Percentiles rank a stretch among this genome's conserved stretches.
Evolutionary conservation across 2,329 filamentous ascomycete genomes (phyloP).

Genomic region (Stagonosporopsis tanaceti): DNA sequence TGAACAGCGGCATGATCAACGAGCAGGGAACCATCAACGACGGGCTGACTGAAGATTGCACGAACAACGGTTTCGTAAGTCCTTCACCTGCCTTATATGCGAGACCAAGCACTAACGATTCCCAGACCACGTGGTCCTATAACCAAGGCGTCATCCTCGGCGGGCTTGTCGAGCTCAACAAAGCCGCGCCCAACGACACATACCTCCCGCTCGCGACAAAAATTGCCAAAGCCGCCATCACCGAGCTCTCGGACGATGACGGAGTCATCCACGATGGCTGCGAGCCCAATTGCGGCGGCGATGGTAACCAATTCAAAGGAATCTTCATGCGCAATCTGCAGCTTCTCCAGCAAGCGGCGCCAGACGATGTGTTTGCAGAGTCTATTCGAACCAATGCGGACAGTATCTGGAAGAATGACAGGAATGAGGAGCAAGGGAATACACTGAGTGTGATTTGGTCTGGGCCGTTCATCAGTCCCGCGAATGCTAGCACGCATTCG

Average conservation of each 20-base stretch:
- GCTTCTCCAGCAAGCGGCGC: slow-evolving; percentile 62
- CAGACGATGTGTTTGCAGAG: slow-evolving; percentile 58
- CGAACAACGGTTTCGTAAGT: slow-evolving; percentile 57
- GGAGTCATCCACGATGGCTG: slow-evolving; percentile 54
- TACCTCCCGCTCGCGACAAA: slow-evolving; percentile 48
- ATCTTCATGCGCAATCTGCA: slow-evolving; percentile 72
- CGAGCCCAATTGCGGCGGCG: slow-evolving; percentile 49
- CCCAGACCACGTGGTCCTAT: slow-evolving; percentile 59
- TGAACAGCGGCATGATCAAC: slow-evolving; percentile 58
- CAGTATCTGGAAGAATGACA: slow-evolving; percentile 69
- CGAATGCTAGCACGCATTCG: slow-evolving; percentile 67
- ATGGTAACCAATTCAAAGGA: slow-evolving; percentile 74
- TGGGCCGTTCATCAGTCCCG: slow-evolving; percentile 62
- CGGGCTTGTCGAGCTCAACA: slow-evolving; percentile 63
- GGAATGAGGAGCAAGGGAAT: slow-evolving; percentile 57
- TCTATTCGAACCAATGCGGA: slow-evolving; percentile 70
- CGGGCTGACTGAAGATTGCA: slow-evolving; percentile 60
- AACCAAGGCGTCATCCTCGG: slow-evolving; percentile 70
- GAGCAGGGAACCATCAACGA: slow-evolving; percentile 61
- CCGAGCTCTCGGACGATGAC: slow-evolving; percentile 44
- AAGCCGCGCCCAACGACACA: slow-evolving; percentile 47
- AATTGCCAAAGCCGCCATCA: slow-evolving; percentile 52
- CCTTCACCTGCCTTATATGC: neutral
- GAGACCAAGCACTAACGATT: neutral
- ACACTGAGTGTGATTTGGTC: slow-evolving; percentile 71